Evolutionary conservation across 2,329 filamentous ascomycete species (phyloP).

Genomic region (Beauveria sp.): DNA sequence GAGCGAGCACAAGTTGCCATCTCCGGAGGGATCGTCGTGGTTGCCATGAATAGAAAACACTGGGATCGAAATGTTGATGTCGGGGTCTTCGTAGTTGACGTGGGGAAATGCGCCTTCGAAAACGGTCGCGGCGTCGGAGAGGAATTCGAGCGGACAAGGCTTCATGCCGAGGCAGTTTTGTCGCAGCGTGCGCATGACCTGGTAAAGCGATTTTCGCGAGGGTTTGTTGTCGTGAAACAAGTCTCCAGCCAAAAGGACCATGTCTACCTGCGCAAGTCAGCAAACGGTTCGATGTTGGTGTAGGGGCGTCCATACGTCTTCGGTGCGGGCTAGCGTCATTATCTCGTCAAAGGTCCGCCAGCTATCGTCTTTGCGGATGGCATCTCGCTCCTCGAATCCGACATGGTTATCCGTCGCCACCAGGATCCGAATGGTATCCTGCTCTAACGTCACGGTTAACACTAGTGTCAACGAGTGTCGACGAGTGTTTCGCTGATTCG

Average conservation of each 20-base stretch:
- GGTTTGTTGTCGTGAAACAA: constrained; percentile 98
- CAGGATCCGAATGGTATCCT: constrained; percentile 90
- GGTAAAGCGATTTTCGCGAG: constrained; percentile 89
- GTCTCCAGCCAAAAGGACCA: constrained; percentile 91
- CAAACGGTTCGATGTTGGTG: neutral
- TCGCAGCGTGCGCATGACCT: constrained; percentile 90
- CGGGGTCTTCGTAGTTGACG: constrained; percentile 95
- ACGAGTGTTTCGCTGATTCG: neutral
- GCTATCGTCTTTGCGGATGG: constrained; percentile 91
- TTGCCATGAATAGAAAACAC: constrained; percentile 99
- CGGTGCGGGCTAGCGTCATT: constrained; percentile 75
- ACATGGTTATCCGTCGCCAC: constrained; percentile 97
- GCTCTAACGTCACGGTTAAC: constrained; percentile 25
- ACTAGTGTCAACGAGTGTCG: neutral
- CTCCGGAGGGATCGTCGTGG: constrained; percentile 95
- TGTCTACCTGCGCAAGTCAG: constrained; percentile 58
- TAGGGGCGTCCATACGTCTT: constrained; percentile 50
- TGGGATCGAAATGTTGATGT: constrained; percentile 94
- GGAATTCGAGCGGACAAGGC: constrained; percentile 87
- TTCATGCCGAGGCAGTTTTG: constrained; percentile 94
- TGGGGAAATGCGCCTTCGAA: constrained; percentile 86
- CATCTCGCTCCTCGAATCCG: constrained; percentile 87
- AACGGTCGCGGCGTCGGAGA: constrained; percentile 86
- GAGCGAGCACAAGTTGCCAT: constrained; percentile 83
- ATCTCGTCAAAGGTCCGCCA: constrained; percentile 96